Percentiles rank a stretch among this genome's conserved stretches.
These are phyloP conservation scores for Myxozyma monticola DNA, from an alignment of 805 yeast genomes.

Conservation along the genomic window DNA sequence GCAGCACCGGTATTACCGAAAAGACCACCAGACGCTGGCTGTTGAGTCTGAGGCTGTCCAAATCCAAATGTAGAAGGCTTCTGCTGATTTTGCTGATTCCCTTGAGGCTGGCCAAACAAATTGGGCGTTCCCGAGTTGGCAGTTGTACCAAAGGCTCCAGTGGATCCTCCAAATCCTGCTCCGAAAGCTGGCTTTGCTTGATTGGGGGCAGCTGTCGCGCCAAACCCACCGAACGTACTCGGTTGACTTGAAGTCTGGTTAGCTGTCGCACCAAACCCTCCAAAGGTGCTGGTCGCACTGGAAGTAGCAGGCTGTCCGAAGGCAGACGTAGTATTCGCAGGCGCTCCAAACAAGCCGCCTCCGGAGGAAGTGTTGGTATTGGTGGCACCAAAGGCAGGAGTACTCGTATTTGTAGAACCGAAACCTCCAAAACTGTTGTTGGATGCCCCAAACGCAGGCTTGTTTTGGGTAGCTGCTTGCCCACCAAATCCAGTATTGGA, in stretches of 20 bases:
- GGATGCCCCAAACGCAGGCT: constrained; percentile 30
- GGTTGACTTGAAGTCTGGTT: constrained; percentile 33
- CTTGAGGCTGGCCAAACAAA: constrained; percentile 30
- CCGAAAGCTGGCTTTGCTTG: constrained; percentile 27
- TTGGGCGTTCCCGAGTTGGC: constrained; percentile 19
- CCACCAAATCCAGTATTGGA: constrained; percentile 29
- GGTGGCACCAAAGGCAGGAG: constrained; percentile 34
- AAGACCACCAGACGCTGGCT: constrained; percentile 37
- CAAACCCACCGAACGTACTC: constrained; percentile 35
- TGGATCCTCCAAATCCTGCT: constrained; percentile 34
- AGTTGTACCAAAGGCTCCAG: too few species aligned
- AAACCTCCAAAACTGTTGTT: constrained; percentile 18
- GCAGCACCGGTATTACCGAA: constrained; percentile 43
- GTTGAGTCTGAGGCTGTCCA: constrained; percentile 18
- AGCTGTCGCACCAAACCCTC: constrained; percentile 38
- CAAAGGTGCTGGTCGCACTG: constrained; percentile 30
- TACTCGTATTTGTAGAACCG: constrained; percentile 37
- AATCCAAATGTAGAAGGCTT: constrained; percentile 23
- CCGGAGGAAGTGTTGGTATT: constrained; percentile 32
- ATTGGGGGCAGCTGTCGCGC: constrained; percentile 29
- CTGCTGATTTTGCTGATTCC: constrained; percentile 13
- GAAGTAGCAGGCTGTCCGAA: constrained; percentile 31
- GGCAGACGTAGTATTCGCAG: constrained; percentile 12
- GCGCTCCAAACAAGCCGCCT: constrained; percentile 19
- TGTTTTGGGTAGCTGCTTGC: constrained; percentile 21